Conservation (phyloP, 768 basidiomycete species). For the Lentinula aciculospora region DNA sequence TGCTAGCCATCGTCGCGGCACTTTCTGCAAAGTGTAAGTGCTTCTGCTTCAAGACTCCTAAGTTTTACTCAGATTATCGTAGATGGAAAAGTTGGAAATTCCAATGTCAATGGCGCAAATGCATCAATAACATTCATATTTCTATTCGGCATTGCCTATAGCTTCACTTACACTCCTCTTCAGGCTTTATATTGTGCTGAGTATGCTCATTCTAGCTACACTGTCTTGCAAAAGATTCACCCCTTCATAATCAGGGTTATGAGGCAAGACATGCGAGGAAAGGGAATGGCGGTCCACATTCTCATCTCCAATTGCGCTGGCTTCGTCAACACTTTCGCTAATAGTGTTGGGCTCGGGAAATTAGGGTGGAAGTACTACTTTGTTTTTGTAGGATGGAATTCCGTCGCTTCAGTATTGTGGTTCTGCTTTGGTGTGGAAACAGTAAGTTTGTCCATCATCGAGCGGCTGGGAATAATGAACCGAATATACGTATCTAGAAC, state of each 20-base stretch:
- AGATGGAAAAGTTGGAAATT: conserved; percentile 17
- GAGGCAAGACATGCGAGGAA: conserved; percentile 21
- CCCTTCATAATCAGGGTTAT: conserved; percentile 14
- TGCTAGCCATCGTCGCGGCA: conserved; percentile 18
- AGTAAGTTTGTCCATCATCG: not conserved
- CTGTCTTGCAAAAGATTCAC: not conserved
- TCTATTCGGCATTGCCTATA: conserved; percentile 19
- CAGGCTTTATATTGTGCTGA: conserved; percentile 22
- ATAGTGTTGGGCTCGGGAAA: conserved; percentile 16
- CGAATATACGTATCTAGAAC: conserved; percentile 4
- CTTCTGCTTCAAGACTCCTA: not conserved
- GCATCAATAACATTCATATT: conserved; percentile 21
- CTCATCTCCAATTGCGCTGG: conserved; percentile 21
- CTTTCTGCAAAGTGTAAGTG: conserved; percentile 16
- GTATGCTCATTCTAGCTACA: conserved; percentile 7
- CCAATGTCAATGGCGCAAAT: conserved; percentile 16
- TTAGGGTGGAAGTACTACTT: conserved; percentile 22
- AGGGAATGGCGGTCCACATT: conserved; percentile 23
- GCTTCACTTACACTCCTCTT: conserved; percentile 20
- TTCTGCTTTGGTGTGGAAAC: conserved; percentile 21
- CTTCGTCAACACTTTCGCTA: conserved; percentile 22
- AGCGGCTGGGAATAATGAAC: not conserved
- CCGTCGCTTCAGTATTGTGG: conserved; percentile 17
- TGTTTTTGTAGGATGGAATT: conserved; percentile 21
- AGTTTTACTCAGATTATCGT: not conserved